Base-by-base conservation (phyloP, 83 land plant species). In the Larix sibirica region DNA sequence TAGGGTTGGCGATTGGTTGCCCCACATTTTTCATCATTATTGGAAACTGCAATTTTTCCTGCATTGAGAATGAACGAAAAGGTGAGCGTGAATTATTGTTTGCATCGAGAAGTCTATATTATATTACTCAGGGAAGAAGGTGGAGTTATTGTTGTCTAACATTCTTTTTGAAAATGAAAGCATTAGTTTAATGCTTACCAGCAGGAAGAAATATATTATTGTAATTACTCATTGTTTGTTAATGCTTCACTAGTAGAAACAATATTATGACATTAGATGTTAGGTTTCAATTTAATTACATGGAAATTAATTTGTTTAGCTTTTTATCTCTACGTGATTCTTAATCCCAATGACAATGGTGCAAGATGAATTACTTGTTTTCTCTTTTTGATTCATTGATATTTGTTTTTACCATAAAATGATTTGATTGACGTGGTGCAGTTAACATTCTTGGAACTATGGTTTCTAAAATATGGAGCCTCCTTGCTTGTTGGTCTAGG, bases 1-100 rank as follows among this genome's bases (percentile, higher is more conserved):
- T 91, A 96, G 98, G 98, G 98, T 61, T 96, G 98, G 98, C 89
- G 94, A 77, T 66, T 94, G 64, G 89, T 96, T 81, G 89, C 98
- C 28, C 89, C 97, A 3, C 92, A 92, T 83, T 94, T 94, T 84
- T 88, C 92, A 59, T 86, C 75, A 3, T 81, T 96, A 84, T 76
- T 96, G 84, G 95, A 94, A 31, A 70, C 70, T 79, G 96, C 94
- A 23, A 92, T 96, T 63, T 94, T 96, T 77, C 96, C 98, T 62
- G 88, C 97, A 66, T 85, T 96, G 47, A 74, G 80, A 50, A 74
- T 96, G 91, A 94, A 91, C 81, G 82, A 94, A 73, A 94, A 92
- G 94, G 98, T 96, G 79, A 65, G 79, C 3, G 21, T 60, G 13
- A n/a, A 6, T 58, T 33, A 7, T 20, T 26, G 9, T 36, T 69